Conservation (phyloP, 768 basidiomycete genomes). For the Mycena vitilis region DNA sequence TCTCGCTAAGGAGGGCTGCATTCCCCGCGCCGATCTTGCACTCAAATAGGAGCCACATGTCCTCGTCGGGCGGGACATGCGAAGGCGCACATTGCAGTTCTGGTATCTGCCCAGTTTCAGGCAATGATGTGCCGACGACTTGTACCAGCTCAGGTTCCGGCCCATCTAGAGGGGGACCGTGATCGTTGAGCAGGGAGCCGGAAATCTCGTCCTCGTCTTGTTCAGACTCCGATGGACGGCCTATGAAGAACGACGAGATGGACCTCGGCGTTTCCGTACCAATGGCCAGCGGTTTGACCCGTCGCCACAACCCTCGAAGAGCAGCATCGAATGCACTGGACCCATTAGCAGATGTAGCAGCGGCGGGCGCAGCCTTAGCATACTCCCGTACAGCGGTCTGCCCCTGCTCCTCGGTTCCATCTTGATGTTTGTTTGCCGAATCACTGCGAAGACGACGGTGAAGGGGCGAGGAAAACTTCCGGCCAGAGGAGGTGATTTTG, state of each 20-base stretch:
- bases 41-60: slow-evolving; percentile 85
- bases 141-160: background rate
- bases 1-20: slow-evolving; percentile 77
- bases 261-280: slow-evolving; percentile 50
- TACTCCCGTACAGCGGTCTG: slow-evolving; percentile 61
- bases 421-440: slow-evolving; percentile 83
- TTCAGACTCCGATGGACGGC: slow-evolving; percentile 26
- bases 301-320: slow-evolving; percentile 50
- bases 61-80: slow-evolving; percentile 80
- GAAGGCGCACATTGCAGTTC: background rate
- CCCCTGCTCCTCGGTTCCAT: slow-evolving; percentile 60
- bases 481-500: background rate
- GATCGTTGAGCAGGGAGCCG: slow-evolving; percentile 16
- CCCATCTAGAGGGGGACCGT: background rate
- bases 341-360: slow-evolving; percentile 77
- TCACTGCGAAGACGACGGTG: slow-evolving; percentile 54
- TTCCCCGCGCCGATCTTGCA: slow-evolving; percentile 88
- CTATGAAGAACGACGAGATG: slow-evolving; percentile 49
- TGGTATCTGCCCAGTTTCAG: background rate
- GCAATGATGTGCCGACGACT: background rate
- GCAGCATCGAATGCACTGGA: slow-evolving; percentile 60
- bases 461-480: background rate
- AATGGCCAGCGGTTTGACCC: slow-evolving; percentile 48
- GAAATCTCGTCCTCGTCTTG: slow-evolving; percentile 32
- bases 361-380: slow-evolving; percentile 38